phyloP scores from a whole-genome alignment of 2,329 filamentous ascomycete genomes.

The Trichoderma sp. region DNA sequence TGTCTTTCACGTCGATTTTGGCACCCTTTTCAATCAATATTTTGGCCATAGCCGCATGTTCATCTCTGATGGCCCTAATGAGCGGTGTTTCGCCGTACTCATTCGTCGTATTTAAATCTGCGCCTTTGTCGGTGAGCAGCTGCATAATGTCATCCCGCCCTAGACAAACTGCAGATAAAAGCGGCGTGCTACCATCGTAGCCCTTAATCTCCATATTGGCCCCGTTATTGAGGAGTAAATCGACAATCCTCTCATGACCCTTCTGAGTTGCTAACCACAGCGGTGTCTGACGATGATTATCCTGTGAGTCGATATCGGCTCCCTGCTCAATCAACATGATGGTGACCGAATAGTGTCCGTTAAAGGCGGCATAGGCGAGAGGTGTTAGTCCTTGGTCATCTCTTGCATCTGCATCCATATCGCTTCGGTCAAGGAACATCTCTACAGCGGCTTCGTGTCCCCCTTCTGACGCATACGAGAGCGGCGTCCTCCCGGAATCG shows the following conservation, averaged over 20 bases:
- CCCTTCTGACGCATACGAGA: background rate
- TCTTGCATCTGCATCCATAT: background rate
- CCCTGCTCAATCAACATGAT: background rate
- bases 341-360: background rate
- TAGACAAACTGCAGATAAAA: background rate
- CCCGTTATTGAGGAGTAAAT: background rate
- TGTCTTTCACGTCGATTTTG: background rate
- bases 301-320: background rate
- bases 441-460: background rate
- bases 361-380: background rate
- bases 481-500: background rate
- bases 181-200: background rate
- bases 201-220: background rate
- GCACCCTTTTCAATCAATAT: background rate
- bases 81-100: background rate
- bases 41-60: background rate
- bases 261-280: background rate
- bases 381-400: background rate
- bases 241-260: background rate
- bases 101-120: background rate
- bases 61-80: background rate
- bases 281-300: background rate
- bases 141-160: background rate
- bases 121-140: background rate
- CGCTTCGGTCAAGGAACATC: background rate